Evolutionary conservation across 2,329 filamentous ascomycete genomes (phyloP), one percentile per base, ranked within the genome.

Genomic region (Bipolaris victoriae): DNA sequence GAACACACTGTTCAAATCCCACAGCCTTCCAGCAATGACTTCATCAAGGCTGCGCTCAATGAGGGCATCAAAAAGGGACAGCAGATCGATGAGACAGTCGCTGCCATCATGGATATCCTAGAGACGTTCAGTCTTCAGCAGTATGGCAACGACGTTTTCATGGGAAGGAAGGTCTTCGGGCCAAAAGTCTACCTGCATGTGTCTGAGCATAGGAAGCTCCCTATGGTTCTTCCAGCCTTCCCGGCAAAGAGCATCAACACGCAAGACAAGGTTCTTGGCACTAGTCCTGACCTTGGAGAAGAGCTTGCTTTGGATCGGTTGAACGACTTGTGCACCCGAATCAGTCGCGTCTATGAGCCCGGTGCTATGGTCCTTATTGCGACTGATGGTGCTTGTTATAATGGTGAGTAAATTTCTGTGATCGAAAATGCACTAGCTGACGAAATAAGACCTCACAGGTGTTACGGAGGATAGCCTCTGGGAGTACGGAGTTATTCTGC

Each of bases 231-330:
- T 0, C 85, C 85, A 0, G 84, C 84, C 0, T 88, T 87, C 44
- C 85, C 85, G 0, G 87, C 85, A 77, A 88, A 88, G 62, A 86
- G 83, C 0, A 81, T 85, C 15, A 87, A 87, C 61, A 78, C 75
- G 0, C 65, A 66, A 0, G 73, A 79, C 36, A 88, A 88, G 53
- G 83, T 85, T 0, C 70, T 87, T 15, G 84, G 78, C 2, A 57
- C 54, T 0, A 60, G 79, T 3, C 79, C 79, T 0, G 79, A 81
- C 43, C 66, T 77, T 15, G 79, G 73, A 3, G 79, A 81, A 54
- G 75, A 79, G 37, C 50, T 81, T 29, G 78, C 78, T 3, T 64
- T 81, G 10, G 64, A 66, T 3, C 74, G 76, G 45, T 61, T 81
- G 49, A 77, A 80, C 41, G 69, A 69, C 0, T 62, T 81, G 22